Base-by-base conservation (phyloP, 2,329 filamentous ascomycete species). In the Fusarium aywerte region DNA sequence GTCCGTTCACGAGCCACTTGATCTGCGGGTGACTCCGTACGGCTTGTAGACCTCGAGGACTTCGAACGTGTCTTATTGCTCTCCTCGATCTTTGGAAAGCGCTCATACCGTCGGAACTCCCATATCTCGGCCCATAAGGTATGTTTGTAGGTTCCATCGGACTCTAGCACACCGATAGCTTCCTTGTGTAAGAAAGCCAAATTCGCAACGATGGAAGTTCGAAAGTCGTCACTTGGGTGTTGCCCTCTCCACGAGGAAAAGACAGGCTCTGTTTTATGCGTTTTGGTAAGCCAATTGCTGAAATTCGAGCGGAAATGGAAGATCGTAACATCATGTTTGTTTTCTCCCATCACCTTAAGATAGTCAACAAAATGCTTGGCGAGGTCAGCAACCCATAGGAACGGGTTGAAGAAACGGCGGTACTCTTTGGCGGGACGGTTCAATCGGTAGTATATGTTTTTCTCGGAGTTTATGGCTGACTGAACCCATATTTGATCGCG, bases 341-440 rank as follows among this genome's bases (percentile, higher is more conserved):
- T 62, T 10, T 75, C 67, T 4, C 75, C 68, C 58, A 80, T 76
- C 11, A 74, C 48, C 4, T 77, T 75, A 45, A 91, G 80, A 67
- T 85, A 96, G 63, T 93, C 90, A 2, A 93, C 82, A 23, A 91
- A 84, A 69, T 93, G 88, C 72, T 94, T 95, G 0, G 85, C 83
- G 1, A 96, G 79, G 51, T 90, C 84, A 0, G 87, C 89, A 1
- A 94, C 76, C 91, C 91, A 96, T 0, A 89, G 60, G 62, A 93
- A 95, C 0, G 86, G 83, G 0, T 77, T 47, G 59, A 89, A 85
- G 69, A 89, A 93, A 3, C 87, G 78, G 12, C 62, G 64, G 70
- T 96, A 96, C 35, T 89, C 87, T 0, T 64, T 27, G 0, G 87
- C 81, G 0, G 92, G 90, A 0, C 52, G 75, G 4, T 74, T 74